Evolutionary conservation across 2,329 filamentous ascomycete genomes (phyloP).

Genomic region (Elsinoe ampelina): DNA sequence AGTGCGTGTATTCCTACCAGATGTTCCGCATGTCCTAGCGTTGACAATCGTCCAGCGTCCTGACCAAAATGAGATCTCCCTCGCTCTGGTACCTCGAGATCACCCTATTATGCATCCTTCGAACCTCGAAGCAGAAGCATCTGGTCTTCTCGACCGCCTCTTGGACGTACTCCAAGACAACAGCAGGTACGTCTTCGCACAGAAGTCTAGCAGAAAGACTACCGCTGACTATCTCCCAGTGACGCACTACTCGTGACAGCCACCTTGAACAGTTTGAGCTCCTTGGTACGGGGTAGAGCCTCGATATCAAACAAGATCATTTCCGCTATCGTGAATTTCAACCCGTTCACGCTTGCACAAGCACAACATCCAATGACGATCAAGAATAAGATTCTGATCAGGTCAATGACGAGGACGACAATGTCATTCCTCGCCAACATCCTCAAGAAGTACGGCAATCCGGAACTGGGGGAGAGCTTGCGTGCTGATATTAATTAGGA

Average conservation of each 20-base stretch:
- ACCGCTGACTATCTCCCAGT: constrained; percentile 37
- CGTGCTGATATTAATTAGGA: constrained; percentile 40
- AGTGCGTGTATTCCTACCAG: constrained; percentile 44
- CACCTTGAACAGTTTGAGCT: constrained; percentile 78
- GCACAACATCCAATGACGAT: constrained; percentile 62
- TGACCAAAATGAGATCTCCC: constrained; percentile 72
- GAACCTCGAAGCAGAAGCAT: constrained; percentile 85
- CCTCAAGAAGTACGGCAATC: constrained; percentile 55
- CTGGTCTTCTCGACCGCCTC: constrained; percentile 80
- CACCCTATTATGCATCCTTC: constrained; percentile 71
- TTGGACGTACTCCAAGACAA: constrained; percentile 78
- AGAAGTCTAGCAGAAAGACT: not conserved
- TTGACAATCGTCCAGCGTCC: constrained; percentile 46
- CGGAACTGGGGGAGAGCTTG: not conserved
- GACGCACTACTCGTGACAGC: constrained; percentile 84
- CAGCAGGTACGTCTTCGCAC: constrained; percentile 54
- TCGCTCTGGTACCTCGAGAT: constrained; percentile 73
- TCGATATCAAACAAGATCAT: constrained; percentile 77
- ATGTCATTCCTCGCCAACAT: constrained; percentile 76
- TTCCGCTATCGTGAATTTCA: constrained; percentile 79
- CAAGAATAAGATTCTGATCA: constrained; percentile 70
- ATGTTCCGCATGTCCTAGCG: constrained; percentile 5
- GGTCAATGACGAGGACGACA: constrained; percentile 91
- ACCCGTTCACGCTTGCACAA: constrained; percentile 68
- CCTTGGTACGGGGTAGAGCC: constrained; percentile 72